Percentiles rank a stretch among this genome's conserved stretches.
These are phyloP conservation scores for Hypoxylon perforatum DNA, from an alignment of 495 filamentous ascomycete genomes.

Conservation along the genomic window DNA sequence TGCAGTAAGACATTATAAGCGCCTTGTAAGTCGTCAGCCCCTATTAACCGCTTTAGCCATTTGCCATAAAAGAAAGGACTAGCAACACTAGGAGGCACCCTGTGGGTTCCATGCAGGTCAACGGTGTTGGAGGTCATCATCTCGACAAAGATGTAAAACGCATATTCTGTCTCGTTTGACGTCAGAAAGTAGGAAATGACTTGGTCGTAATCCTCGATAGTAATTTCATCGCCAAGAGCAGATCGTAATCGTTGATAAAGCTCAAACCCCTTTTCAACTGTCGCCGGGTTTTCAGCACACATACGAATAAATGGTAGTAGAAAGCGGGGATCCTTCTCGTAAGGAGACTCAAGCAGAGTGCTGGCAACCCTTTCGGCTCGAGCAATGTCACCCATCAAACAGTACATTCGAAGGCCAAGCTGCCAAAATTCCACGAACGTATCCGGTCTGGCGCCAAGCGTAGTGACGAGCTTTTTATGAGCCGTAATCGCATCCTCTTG, in stretches of 20 bases:
- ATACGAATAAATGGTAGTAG: constrained; percentile 74
- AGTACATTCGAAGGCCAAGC: constrained; percentile 75
- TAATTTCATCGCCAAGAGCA: constrained; percentile 69
- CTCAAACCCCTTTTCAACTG: constrained; percentile 69
- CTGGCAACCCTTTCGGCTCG: constrained; percentile 72
- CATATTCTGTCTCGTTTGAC: constrained; percentile 68
- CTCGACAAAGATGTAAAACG: constrained; percentile 80
- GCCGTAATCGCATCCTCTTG: constrained; percentile 68
- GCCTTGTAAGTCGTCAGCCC: constrained; percentile 74
- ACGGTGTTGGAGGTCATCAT: constrained; percentile 78
- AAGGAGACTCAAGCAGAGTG: constrained; percentile 64
- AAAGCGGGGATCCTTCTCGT: constrained; percentile 64
- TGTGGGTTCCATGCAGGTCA: constrained; percentile 53
- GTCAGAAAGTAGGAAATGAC: constrained; percentile 72
- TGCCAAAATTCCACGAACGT: constrained; percentile 69
- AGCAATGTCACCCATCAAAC: constrained; percentile 67
- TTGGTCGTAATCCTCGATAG: constrained; percentile 78
- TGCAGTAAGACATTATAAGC: constrained; percentile 74
- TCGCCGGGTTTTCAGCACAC: constrained; percentile 47
- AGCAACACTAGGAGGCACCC: constrained; percentile 69
- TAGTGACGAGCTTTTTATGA: constrained; percentile 69
- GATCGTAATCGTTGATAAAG: constrained; percentile 71
- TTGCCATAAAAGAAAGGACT: constrained; percentile 85
- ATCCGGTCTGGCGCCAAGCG: constrained; percentile 64
- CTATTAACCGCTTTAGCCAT: constrained; percentile 84